Conservation (phyloP, 2,329 filamentous ascomycete species). For the Fusarium neocosmosporiellum region DNA sequence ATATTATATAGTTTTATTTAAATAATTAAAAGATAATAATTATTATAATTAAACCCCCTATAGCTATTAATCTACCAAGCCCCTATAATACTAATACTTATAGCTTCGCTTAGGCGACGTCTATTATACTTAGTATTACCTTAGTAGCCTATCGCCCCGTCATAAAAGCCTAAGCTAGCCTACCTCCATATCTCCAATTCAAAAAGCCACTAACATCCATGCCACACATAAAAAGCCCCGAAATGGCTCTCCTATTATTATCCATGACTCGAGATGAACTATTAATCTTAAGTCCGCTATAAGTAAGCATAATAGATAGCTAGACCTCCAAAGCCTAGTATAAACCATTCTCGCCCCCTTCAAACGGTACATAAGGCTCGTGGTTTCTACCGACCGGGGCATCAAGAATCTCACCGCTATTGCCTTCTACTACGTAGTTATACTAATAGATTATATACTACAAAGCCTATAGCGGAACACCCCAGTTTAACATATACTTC, state of each 20-base stretch:
- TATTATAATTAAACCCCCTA: background rate
- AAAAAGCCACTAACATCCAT: conserved; percentile 30
- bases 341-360: conserved; percentile 4
- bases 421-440: conserved; percentile 1
- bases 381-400: conserved; percentile 15
- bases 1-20: conserved; percentile 19
- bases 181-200: conserved; percentile 24
- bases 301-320: conserved; percentile 25
- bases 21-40: conserved; percentile 19
- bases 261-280: conserved; percentile 10
- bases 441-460: conserved; percentile 7
- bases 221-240: conserved; percentile 17
- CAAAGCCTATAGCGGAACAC: conserved; percentile 9
- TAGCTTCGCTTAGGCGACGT: background rate
- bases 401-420: background rate
- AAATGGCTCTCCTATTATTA: conserved; percentile 5
- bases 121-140: background rate
- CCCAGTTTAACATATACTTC: conserved; percentile 15
- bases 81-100: background rate
- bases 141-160: conserved; percentile 21
- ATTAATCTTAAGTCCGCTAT: conserved; percentile 21
- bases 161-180: conserved; percentile 22
- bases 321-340: conserved; percentile 30
- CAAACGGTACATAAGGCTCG: conserved; percentile 9
- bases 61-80: background rate